phyloP scores from a whole-genome alignment of 176 grass and related monocot genomes.

The Carex parvula region DNA sequence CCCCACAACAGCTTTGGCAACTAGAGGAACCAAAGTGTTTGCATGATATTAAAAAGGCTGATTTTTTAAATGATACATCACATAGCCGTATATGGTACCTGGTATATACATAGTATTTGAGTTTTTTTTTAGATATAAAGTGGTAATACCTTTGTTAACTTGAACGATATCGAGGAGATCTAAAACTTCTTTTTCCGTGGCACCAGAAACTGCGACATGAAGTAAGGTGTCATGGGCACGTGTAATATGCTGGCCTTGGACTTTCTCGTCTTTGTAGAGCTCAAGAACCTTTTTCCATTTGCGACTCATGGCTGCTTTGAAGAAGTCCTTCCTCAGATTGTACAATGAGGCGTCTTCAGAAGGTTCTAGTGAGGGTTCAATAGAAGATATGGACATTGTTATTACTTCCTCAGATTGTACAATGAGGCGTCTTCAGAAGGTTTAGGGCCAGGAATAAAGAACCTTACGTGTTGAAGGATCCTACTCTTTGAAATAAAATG shows the following conservation, averaged over 20 bases:
- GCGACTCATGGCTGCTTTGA: background rate
- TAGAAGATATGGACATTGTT: background rate
- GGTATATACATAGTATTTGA: too few relatives aligned
- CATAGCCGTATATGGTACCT: too few relatives aligned
- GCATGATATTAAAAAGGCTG: too few relatives aligned
- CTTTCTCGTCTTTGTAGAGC: background rate
- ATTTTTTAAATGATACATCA: too few relatives aligned
- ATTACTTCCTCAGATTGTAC: background rate
- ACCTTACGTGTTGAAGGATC: background rate
- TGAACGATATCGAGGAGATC: background rate
- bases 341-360: background rate
- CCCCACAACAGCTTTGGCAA: too few relatives aligned
- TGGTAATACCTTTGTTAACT: background rate
- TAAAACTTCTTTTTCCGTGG: background rate
- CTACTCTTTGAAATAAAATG: too few relatives aligned
- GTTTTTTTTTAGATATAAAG: too few relatives aligned
- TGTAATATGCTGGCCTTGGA: background rate
- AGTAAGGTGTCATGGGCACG: background rate
- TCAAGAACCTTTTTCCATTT: background rate
- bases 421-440: too few relatives aligned
- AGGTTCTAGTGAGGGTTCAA: background rate
- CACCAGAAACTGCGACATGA: conserved; percentile 2
- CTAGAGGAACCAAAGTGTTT: too few relatives aligned
- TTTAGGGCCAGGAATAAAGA: background rate
- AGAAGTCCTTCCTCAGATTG: background rate